Base-by-base conservation (phyloP, 805 yeast genomes). In the Yarrowia sp. region DNA sequence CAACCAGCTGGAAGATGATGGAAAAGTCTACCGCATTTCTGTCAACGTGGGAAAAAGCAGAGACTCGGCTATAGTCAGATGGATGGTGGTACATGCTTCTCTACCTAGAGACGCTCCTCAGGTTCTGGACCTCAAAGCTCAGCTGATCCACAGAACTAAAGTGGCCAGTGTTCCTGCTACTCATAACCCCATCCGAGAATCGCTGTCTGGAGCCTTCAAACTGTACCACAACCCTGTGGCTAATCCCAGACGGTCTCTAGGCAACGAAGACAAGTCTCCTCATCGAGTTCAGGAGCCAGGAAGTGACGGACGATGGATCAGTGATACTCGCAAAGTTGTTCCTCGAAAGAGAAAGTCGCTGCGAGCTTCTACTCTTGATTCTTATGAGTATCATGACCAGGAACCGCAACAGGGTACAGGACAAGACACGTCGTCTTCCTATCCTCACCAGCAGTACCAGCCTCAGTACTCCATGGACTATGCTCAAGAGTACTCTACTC, bases 1-100 rank as follows among this genome's bases (percentile, higher is more conserved):
- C 0, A 67, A 69, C 0, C 65, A 69, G 4, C 73, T 85, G 30
- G 73, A 73, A 4, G 67, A 68, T 0, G 73, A 77, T 12, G 76
- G 78, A 7, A 69, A 71, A 33, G 56, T 80, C 10, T 70, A 70
- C 22, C 71, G 72, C 12, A 58, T 75, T 10, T 66, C 63, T 3
- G 67, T 74, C 10, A 67, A 70, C 3, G 70, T 70, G 1, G 70
- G 71, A 4, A 66, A 69, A 8, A 52, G 48, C 9, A 38, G 62
- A 1, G 75, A 73, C 4, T 46, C 58, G 1, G 33, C 65, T 4
- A 56, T 67, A 12, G 64, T 72, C 6, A 67, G 70, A 16, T 66
- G 70, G 48, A 63, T 80, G 2, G 41, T 77, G 5, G 68, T 75
- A 1, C 68, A 71, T 16, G 67, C 74, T 1, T 67, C 70, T 32